phyloP scores from a whole-genome alignment of 106 monocot species.

The Narthecium ossifragum region DNA sequence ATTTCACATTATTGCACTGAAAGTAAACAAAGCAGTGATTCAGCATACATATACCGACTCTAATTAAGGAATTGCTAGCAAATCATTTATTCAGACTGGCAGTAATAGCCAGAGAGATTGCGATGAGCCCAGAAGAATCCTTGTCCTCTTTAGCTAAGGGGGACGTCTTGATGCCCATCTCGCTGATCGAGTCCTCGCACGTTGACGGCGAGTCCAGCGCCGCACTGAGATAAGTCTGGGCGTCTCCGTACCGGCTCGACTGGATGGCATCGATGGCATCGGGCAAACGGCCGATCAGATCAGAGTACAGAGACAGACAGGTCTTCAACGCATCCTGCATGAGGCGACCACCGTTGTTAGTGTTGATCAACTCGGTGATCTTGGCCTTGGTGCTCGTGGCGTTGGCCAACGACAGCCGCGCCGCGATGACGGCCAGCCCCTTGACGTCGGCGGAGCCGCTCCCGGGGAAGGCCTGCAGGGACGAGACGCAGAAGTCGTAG shows the following conservation, averaged over 20 bases:
- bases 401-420: not conserved
- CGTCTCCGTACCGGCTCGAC: not conserved
- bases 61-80: too few species aligned
- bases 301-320: not conserved
- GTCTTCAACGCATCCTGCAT: not conserved
- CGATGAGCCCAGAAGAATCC: not conserved
- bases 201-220: not conserved
- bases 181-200: not conserved
- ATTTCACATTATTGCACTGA: too few species aligned
- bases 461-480: not conserved
- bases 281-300: not conserved
- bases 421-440: not conserved
- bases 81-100: not conserved
- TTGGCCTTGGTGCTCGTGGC: not conserved
- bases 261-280: not conserved
- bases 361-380: not conserved
- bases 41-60: too few species aligned
- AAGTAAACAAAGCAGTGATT: too few species aligned
- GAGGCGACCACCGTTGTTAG: too few species aligned
- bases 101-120: not conserved
- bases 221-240: not conserved
- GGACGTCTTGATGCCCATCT: not conserved
- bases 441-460: not conserved
- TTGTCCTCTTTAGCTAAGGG: not conserved
- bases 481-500: not conserved